Percentiles rank a stretch among this genome's conserved stretches.
Conservation (phyloP, 1,284 basidiomycete species). For the Phenoliferia sp. region DNA sequence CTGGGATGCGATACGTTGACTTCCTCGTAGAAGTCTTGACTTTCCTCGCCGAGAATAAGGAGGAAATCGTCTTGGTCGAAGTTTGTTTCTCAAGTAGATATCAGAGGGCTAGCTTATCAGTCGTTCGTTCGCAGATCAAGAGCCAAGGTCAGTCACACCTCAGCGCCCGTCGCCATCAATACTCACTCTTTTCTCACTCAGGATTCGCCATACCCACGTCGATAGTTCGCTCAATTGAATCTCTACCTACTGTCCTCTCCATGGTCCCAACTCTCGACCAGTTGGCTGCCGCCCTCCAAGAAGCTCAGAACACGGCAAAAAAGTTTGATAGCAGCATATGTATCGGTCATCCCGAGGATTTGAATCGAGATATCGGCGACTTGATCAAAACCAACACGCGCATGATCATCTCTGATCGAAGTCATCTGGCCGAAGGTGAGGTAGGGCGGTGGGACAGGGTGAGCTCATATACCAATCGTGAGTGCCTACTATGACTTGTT, state of each 20-base stretch:
- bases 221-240: neutral
- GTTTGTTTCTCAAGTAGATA: too few species aligned
- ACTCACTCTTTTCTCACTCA: neutral
- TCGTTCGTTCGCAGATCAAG: conserved; percentile 1
- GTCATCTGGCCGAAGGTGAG: conserved; percentile 10
- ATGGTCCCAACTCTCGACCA: conserved; percentile 16
- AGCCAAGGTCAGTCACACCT: conserved; percentile 3
- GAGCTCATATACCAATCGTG: conserved; percentile 15
- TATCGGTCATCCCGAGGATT: conserved; percentile 7
- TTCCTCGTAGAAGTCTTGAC: conserved; percentile 11
- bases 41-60: conserved; percentile 7
- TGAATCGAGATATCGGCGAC: conserved; percentile 8
- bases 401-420: conserved; percentile 13
- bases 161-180: neutral
- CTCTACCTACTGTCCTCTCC: neutral
- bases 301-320: too few species aligned
- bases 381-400: conserved; percentile 6
- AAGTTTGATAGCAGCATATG: too few species aligned
- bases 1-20: conserved; percentile 4
- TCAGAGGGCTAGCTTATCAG: too few species aligned
- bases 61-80: conserved; percentile 23
- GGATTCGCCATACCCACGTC: conserved; percentile 2
- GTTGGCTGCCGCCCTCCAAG: conserved; percentile 3
- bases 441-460: conserved; percentile 19
- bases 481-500: neutral